Conservation (phyloP, 2,329 filamentous ascomycete species). For the Botrytis deweyae region DNA sequence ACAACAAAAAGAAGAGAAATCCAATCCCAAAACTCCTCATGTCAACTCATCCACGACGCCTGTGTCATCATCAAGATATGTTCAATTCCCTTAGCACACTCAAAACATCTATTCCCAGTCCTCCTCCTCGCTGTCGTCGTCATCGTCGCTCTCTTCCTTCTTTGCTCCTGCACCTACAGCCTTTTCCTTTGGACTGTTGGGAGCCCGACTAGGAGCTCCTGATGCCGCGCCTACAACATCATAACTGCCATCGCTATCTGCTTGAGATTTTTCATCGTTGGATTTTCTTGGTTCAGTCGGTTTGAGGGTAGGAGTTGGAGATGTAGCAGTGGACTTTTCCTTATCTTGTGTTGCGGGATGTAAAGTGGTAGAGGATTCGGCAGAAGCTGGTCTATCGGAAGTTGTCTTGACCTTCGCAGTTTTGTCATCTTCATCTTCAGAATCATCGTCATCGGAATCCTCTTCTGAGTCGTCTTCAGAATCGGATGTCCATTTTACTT, state of each 20-base stretch:
- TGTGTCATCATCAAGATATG: conserved; percentile 2
- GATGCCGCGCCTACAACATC: conserved; percentile 82
- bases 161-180: conserved; percentile 60
- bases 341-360: conserved; percentile 49
- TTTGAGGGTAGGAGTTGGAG: conserved; percentile 49
- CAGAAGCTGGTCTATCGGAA: conserved; percentile 46
- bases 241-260: conserved; percentile 94
- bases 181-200: conserved; percentile 61
- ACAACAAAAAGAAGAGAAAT: background rate
- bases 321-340: conserved; percentile 28
- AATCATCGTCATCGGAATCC: background rate
- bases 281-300: conserved; percentile 68
- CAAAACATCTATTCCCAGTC: conserved; percentile 65
- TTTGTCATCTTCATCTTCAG: background rate
- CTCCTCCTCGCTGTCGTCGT: conserved; percentile 66
- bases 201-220: conserved; percentile 74
- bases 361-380: conserved; percentile 60
- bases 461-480: conserved; percentile 62
- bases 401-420: conserved; percentile 29
- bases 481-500: conserved; percentile 65
- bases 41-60: conserved; percentile 25
- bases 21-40: conserved; percentile 8
- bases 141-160: conserved; percentile 51
- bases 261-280: conserved; percentile 84
- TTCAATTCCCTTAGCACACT: background rate